phyloP scores from a whole-genome alignment of 2,329 filamentous ascomycete species.

The Fusarium pininemorale region DNA sequence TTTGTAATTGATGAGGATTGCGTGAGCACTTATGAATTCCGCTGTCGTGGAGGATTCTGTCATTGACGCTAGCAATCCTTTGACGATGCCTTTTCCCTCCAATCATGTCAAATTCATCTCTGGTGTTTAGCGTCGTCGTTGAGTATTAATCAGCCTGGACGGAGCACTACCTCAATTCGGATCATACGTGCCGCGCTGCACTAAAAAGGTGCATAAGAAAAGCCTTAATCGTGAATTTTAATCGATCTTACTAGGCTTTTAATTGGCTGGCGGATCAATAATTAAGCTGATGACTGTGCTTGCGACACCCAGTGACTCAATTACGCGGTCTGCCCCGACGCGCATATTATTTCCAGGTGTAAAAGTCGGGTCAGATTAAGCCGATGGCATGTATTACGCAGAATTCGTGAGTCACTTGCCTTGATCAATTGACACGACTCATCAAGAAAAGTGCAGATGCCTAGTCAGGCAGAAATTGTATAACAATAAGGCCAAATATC shows the following conservation, averaged over 20 bases:
- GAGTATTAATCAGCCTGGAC: not conserved
- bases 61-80: not conserved
- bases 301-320: constrained; percentile 11
- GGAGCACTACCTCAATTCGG: not conserved
- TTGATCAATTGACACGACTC: not conserved
- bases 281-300: not conserved
- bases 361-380: constrained; percentile 9
- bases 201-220: not conserved
- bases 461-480: not conserved
- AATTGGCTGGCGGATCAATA: not conserved
- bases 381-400: not conserved
- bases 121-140: not conserved
- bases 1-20: not conserved
- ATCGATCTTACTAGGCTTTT: too few species aligned
- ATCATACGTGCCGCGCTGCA: not conserved
- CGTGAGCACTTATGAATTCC: constrained; percentile 2
- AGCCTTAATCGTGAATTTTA: not conserved
- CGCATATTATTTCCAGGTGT: not conserved
- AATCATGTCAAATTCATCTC: not conserved
- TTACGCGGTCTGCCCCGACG: constrained; percentile 1
- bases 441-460: not conserved
- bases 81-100: not conserved
- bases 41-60: not conserved
- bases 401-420: constrained; percentile 2
- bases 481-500: not conserved